A percentile compares a stretch with the other conserved stretches of the same genome.
phyloP scores from a whole-genome alignment of 1,284 basidiomycete species.

The Ustilago loliicola region DNA sequence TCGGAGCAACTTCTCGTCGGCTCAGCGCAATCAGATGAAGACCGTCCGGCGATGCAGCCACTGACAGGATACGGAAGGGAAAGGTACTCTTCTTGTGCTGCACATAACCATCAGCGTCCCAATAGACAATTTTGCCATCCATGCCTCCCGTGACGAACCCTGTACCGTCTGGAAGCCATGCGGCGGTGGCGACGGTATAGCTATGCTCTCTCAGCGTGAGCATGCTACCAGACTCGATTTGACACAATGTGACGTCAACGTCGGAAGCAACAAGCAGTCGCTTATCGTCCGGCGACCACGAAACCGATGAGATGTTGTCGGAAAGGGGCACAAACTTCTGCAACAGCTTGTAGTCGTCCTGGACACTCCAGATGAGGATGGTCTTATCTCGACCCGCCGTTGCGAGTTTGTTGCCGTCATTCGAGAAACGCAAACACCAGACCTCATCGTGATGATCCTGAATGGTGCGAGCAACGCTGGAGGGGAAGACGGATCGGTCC shows the following conservation, averaged over 20 bases:
- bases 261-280: slow-evolving; percentile 55
- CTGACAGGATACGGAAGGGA: slow-evolving; percentile 88
- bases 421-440: slow-evolving; percentile 95
- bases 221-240: slow-evolving; percentile 28
- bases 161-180: slow-evolving; percentile 88
- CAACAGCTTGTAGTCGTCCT: slow-evolving; percentile 46
- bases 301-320: slow-evolving; percentile 72
- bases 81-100: slow-evolving; percentile 79
- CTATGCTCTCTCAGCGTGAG: slow-evolving; percentile 77
- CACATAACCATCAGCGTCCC: slow-evolving; percentile 78
- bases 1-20: slow-evolving; percentile 32
- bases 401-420: slow-evolving; percentile 85
- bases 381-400: slow-evolving; percentile 87
- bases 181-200: slow-evolving; percentile 86
- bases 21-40: slow-evolving; percentile 83
- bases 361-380: slow-evolving; percentile 83
- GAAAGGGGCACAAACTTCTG: slow-evolving; percentile 51
- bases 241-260: slow-evolving; percentile 57
- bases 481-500: slow-evolving; percentile 83
- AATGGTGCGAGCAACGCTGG: slow-evolving; percentile 77
- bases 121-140: slow-evolving; percentile 88
- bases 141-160: slow-evolving; percentile 91
- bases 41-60: slow-evolving; percentile 88
- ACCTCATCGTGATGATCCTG: slow-evolving; percentile 91
- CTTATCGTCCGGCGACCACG: slow-evolving; percentile 71